Base-by-base conservation (phyloP, 306 rosid genomes). In the Sphenostylis stenocarpa region DNA sequence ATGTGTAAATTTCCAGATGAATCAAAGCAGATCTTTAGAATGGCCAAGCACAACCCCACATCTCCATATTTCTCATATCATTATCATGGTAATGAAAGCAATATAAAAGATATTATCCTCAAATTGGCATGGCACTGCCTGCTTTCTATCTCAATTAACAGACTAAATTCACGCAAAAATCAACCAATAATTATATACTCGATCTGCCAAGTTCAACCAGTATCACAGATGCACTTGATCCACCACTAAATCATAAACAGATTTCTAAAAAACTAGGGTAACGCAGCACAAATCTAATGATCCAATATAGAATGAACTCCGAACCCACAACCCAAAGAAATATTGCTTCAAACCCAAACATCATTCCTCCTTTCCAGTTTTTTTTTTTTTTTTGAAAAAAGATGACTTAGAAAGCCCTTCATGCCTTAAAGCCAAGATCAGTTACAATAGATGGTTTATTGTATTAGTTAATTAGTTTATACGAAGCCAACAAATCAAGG, bases 321-420 rank as follows among this genome's bases (percentile, higher is more conserved):
- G 4, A 44, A 43, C 34, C 68, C 48, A 14, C 75, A 3, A 66
- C 17, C 29, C 70, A 70, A 72, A 45, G 57, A 28, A 23, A 77
- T 19, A 24, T 16, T 29, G 76, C 65, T 57, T 58, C 39, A 72
- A 73, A 72, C 72, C 53, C 51, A 45, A 72, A 48, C 44, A 65
- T 33, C 13, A 10, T 34, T 73, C 78, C 67, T 52, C 76, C 72
- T 61, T 60, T 36, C 58, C 39, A 67, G 66, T 72, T 60, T 53
- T 58, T 41, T 36, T n/a, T n/a, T n/a, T n/a, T n/a, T n/a, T 31
- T 3, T 31, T 34, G 34, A 56, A 67, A 55, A 63, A 62, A 62
- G 24, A 62, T 77, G 53, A 76, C 69, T 85, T 75, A 70, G 64
- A 68, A 79, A 75, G 61, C 67, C 66, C 67, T 49, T 82, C 52